phyloP scores from a whole-genome alignment of 768 basidiomycete species.

The Phlebiopsis gigantea region DNA sequence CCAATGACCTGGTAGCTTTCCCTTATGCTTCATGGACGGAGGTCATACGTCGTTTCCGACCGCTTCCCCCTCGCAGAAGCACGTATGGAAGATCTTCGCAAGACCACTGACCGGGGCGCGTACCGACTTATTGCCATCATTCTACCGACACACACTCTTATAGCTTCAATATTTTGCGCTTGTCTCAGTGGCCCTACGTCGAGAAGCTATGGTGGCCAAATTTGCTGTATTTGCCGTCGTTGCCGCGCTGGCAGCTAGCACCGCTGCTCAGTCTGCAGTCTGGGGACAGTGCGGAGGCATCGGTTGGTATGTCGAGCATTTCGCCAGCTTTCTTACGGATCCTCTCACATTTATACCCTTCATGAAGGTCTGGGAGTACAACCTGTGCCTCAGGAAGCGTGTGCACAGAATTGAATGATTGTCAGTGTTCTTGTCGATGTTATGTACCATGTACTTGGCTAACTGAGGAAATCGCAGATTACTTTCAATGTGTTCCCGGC shows the following conservation, averaged over 20 bases:
- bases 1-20: background rate
- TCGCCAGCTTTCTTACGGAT: background rate
- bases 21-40: background rate
- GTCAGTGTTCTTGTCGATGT: slow-evolving; percentile 2
- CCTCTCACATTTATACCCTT: background rate
- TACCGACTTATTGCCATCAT: slow-evolving; percentile 3
- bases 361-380: slow-evolving; percentile 20
- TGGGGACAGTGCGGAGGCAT: slow-evolving; percentile 25
- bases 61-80: background rate
- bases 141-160: background rate
- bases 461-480: slow-evolving; percentile 29
- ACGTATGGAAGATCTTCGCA: slow-evolving; percentile 5
- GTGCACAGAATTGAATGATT: slow-evolving; percentile 21
- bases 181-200: background rate
- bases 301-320: slow-evolving; percentile 19
- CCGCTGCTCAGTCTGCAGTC: slow-evolving; percentile 18
- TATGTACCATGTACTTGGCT: background rate
- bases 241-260: slow-evolving; percentile 7
- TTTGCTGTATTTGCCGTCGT: slow-evolving; percentile 1
- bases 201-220: background rate
- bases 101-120: background rate
- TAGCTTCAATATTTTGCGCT: background rate
- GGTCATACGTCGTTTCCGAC: background rate
- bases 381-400: slow-evolving; percentile 18
- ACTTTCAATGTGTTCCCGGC: slow-evolving; percentile 50